A percentile compares a stretch with the other conserved stretches of the same genome.
These are phyloP conservation scores for Aspergillus sp. DNA, from an alignment of 2,329 filamentous ascomycete genomes.

Conservation along the genomic window DNA sequence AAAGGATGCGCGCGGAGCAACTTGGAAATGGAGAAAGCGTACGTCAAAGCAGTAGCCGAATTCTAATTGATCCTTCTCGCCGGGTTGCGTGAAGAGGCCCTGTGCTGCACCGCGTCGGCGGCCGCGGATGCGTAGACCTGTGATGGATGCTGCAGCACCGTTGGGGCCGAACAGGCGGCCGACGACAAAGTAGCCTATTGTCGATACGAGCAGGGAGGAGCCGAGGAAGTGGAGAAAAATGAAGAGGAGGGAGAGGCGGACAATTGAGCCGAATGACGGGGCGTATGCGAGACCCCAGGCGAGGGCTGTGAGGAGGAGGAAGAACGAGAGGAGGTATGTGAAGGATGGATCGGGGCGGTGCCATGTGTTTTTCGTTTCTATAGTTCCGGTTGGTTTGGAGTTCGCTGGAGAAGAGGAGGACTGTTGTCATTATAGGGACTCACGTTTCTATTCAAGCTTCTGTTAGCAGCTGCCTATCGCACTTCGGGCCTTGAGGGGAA, in stretches of 20 bases:
- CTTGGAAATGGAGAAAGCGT: constrained; percentile 27
- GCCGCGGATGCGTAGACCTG: constrained; percentile 52
- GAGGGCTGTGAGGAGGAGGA: constrained; percentile 60
- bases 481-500: neutral
- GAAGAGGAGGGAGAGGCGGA: constrained; percentile 54
- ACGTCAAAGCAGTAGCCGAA: constrained; percentile 76
- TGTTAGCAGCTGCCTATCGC: neutral
- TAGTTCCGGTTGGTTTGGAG: neutral
- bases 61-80: constrained; percentile 63
- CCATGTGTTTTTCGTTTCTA: constrained; percentile 73
- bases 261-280: constrained; percentile 51
- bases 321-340: constrained; percentile 70
- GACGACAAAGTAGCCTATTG: constrained; percentile 67
- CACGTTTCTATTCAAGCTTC: constrained; percentile 44
- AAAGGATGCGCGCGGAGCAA: too few species aligned
- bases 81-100: constrained; percentile 63
- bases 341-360: constrained; percentile 72
- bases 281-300: constrained; percentile 64
- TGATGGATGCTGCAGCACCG: constrained; percentile 48
- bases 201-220: constrained; percentile 62
- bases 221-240: constrained; percentile 65
- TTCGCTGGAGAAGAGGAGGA: neutral
- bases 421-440: neutral
- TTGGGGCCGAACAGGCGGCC: constrained; percentile 65
- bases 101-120: constrained; percentile 54